These are phyloP conservation scores for Diutina siamensis DNA, from an alignment of 1,139 yeast genomes.

Conservation along the genomic window DNA sequence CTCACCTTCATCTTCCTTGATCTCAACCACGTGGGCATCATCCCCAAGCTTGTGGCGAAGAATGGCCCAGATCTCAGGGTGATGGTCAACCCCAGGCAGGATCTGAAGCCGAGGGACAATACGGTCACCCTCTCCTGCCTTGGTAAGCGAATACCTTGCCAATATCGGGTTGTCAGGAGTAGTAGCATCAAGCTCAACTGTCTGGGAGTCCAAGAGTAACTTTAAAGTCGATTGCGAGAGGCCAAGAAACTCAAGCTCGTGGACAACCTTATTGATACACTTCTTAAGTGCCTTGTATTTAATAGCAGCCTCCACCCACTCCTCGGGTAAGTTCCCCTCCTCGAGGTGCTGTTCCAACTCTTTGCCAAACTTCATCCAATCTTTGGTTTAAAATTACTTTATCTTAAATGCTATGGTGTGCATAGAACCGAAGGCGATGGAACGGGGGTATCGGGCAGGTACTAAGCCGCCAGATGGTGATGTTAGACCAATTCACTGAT, in stretches of 20 bases:
- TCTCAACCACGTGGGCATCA: constrained; percentile 13
- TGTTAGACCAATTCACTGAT: too few species aligned
- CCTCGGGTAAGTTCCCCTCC: constrained; percentile 52
- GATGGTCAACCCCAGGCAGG: constrained; percentile 25
- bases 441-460: too few species aligned
- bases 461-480: too few species aligned
- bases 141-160: constrained; percentile 31
- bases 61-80: constrained; percentile 21
- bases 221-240: constrained; percentile 38
- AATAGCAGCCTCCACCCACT: constrained; percentile 61
- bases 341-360: constrained; percentile 50
- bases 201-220: constrained; percentile 25
- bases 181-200: constrained; percentile 23
- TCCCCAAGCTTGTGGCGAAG: constrained; percentile 14
- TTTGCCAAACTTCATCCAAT: constrained; percentile 61
- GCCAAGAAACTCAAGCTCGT: constrained; percentile 45
- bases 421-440: neutral
- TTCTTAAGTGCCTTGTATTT: constrained; percentile 64
- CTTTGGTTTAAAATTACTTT: too few species aligned
- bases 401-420: too few species aligned
- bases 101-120: constrained; percentile 30
- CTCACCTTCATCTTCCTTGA: constrained; percentile 13
- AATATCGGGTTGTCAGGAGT: constrained; percentile 28
- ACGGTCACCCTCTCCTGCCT: constrained; percentile 14
- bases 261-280: constrained; percentile 49